Percentiles rank a stretch among this genome's conserved stretches.
Conservation (phyloP, 345 rosid genomes). For the Bruguiera sexangula region DNA sequence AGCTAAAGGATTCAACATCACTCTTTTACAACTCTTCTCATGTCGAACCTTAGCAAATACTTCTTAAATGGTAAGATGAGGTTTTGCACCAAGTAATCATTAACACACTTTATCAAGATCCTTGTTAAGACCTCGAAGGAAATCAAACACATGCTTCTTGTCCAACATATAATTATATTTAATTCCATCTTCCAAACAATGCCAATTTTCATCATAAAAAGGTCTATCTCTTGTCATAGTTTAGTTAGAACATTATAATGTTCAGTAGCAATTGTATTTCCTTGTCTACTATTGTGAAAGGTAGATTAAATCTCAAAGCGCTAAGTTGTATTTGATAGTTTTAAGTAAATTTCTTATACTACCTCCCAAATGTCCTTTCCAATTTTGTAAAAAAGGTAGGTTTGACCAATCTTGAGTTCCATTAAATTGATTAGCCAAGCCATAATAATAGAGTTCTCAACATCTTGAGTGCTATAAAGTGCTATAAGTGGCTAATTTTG, state of each 20-base stretch:
- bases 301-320: background rate
- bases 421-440: background rate
- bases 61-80: background rate
- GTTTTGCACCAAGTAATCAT: background rate
- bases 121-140: background rate
- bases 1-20: background rate
- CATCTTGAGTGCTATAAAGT: background rate
- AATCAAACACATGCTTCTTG: background rate
- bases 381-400: background rate
- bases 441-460: background rate
- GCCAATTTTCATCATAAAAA: background rate
- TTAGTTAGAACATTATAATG: background rate
- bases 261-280: background rate
- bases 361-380: background rate
- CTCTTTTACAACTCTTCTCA: background rate
- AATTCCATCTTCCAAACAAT: background rate
- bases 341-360: background rate
- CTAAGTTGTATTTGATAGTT: background rate
- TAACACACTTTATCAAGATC: background rate
- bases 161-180: background rate
- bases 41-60: background rate
- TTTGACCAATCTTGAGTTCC: background rate
- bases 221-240: background rate
- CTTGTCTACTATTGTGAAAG: background rate
- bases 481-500: background rate